Conservation (phyloP, 345 rosid genomes). For the Arabis alpina region DNA sequence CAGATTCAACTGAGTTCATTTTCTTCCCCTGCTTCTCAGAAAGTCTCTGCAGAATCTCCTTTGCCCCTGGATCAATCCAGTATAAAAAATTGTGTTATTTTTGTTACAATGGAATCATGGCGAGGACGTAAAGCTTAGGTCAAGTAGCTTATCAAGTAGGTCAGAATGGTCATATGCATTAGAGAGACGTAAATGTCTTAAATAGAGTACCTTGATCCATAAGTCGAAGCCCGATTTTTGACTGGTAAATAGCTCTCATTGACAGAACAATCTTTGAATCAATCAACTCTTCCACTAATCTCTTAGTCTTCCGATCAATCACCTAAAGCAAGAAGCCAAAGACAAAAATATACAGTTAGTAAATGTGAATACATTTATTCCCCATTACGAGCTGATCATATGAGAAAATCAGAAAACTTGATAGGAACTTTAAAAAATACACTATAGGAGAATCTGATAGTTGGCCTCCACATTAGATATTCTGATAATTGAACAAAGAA, state of each 20-base stretch:
- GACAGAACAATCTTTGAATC: constrained; percentile 85
- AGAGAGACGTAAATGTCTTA: background rate
- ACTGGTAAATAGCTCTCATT: constrained; percentile 94
- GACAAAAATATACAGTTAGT: background rate
- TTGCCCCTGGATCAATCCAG: constrained; percentile 64
- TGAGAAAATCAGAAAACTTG: background rate
- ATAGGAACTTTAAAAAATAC: too few relatives aligned
- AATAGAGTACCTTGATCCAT: constrained; percentile 73
- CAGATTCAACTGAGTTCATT: constrained; percentile 83
- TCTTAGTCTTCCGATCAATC: constrained; percentile 75
- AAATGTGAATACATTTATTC: constrained; percentile 1
- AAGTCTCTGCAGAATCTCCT: constrained; percentile 72
- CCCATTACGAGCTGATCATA: background rate
- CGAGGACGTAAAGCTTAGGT: background rate
- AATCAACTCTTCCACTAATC: constrained; percentile 90
- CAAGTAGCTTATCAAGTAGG: background rate
- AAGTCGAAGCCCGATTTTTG: constrained; percentile 84
- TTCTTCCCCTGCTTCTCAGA: constrained; percentile 92
- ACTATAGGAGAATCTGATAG: background rate
- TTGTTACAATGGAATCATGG: background rate
- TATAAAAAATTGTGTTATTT: background rate
- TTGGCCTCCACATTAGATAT: constrained; percentile 2
- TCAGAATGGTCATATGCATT: background rate
- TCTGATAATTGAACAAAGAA: constrained; percentile 7
- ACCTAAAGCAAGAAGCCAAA: constrained; percentile 59